Conservation (phyloP, 2,329 filamentous ascomycete genomes). For the Ascochyta clinopodiicola region DNA sequence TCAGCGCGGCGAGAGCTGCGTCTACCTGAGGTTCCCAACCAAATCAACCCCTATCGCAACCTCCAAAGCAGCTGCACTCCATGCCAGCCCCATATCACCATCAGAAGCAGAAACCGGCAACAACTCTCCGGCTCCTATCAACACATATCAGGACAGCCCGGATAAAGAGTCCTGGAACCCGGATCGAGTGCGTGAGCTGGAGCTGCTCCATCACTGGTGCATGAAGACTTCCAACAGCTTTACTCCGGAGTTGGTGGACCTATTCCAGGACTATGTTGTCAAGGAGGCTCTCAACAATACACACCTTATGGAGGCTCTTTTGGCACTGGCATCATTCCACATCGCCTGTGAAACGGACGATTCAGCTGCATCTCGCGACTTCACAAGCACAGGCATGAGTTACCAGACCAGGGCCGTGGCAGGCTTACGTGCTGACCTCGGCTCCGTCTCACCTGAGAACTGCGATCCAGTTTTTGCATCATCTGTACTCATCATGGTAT, state of each 20-base stretch:
- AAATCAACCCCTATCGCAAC: slow-evolving; percentile 1
- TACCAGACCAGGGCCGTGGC: slow-evolving; percentile 15
- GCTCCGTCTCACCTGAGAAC: slow-evolving; percentile 10
- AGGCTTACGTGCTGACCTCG: slow-evolving; percentile 9
- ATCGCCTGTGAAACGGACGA: slow-evolving; percentile 15
- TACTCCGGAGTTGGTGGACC: slow-evolving; percentile 6
- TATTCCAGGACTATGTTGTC: slow-evolving; percentile 17
- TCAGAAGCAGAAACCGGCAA: not conserved
- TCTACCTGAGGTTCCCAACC: slow-evolving; percentile 11
- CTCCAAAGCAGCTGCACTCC: not conserved
- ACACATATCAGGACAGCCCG: not conserved
- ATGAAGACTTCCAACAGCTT: slow-evolving; percentile 17
- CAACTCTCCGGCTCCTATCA: not conserved
- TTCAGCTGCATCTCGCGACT: slow-evolving; percentile 2
- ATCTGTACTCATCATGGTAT: slow-evolving; percentile 21
- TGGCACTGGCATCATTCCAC: slow-evolving; percentile 21
- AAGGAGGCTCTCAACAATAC: slow-evolving; percentile 18
- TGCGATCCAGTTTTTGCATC: slow-evolving; percentile 17
- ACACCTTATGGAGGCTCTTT: slow-evolving; percentile 25
- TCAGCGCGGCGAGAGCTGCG: slow-evolving; percentile 13
- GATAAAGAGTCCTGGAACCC: not conserved
- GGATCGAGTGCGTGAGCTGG: slow-evolving; percentile 15
- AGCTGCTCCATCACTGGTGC: slow-evolving; percentile 24
- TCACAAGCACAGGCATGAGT: slow-evolving; percentile 13
- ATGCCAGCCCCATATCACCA: not conserved